Percentiles rank a stretch among this genome's conserved stretches.
Evolutionary conservation across 1,284 basidiomycete species (phyloP).

Genomic region (Naganishia albida): DNA sequence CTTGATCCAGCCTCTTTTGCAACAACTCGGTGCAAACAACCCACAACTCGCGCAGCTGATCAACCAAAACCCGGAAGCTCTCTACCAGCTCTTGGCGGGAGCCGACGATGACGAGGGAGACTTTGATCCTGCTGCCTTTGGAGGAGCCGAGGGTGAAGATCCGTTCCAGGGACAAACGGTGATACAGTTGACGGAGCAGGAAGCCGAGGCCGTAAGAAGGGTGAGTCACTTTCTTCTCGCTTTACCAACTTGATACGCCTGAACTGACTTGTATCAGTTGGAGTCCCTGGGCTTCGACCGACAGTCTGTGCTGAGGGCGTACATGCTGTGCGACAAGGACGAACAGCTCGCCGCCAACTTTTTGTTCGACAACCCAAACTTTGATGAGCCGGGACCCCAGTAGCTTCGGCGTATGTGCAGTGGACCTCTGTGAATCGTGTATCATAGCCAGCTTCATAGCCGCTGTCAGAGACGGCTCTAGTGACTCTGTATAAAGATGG

Average conservation of each 20-base stretch:
- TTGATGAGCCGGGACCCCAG: conserved; percentile 54
- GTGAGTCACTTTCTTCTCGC: conserved; percentile 58
- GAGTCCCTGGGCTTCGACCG: conserved; percentile 82
- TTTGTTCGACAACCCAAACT: conserved; percentile 73
- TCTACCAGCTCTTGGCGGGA: conserved; percentile 65
- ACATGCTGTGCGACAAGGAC: conserved; percentile 88
- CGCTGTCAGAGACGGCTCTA: no score
- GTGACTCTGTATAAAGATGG: no score
- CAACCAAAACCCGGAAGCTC: conserved; percentile 68
- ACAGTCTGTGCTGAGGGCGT: conserved; percentile 76
- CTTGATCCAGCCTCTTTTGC: conserved; percentile 73
- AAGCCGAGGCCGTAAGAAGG: conserved; percentile 79
- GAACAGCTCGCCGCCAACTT: conserved; percentile 93
- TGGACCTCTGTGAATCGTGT: not conserved
- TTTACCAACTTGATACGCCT: not conserved
- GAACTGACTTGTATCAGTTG: conserved; percentile 58
- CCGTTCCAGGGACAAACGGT: conserved; percentile 62
- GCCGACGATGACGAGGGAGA: conserved; percentile 56
- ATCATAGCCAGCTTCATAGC: not conserved
- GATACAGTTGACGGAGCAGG: conserved; percentile 72
- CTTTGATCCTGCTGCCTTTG: conserved; percentile 44
- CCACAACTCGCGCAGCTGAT: conserved; percentile 71
- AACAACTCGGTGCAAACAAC: conserved; percentile 74
- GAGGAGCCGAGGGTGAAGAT: conserved; percentile 56
- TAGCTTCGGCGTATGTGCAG: not conserved